Evolutionary conservation across 1,284 basidiomycete species (phyloP), one percentile per base, ranked within the genome.

Genomic region (Trichosporon sp.): DNA sequence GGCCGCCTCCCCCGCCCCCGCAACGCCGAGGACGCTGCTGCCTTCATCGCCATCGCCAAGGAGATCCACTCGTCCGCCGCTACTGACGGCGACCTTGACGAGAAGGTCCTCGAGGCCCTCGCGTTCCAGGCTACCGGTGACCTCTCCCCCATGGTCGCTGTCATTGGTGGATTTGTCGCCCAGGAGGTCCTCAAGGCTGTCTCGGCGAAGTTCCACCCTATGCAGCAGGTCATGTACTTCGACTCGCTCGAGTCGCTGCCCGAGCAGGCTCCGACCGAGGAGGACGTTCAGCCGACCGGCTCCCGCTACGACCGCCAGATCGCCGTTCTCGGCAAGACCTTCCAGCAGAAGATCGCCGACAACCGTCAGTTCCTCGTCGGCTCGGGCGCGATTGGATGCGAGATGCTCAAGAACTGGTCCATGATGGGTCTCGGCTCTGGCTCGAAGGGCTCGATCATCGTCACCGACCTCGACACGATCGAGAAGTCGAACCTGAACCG

Each of bases 371-470:
- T 99, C 88, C 88, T 99, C 32, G 97, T 99, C 65, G 97, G 97
- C 8, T 91, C 96, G 25, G 97, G 97, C 70, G 97, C 97, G 60
- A 99, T 99, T 81, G 97, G 97, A 27, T 99, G 98, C 80, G 97
- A 99, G 85, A 99, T 99, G 97, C 85, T 99, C 78, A 99, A 99
- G 87, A 99, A 99, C 84, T 99, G 97, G 97, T 92, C 92, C 77
- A 95, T 99, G 94, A 98, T 99, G 89, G 97, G 97, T 74, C 86
- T 99, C 62, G 96, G 89, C 13, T 88, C 91, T 51, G 93, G 92
- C 2, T 86, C 89, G 15, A 86, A 90, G 66, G 97, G 94, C 25
- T 85, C 88, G 67, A 94, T 99, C 72, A 90, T 95, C 78, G 94
- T 99, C 65, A 99, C 97, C 15, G 97, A 99, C 83, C 85, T 99